Base-by-base conservation (phyloP, 768 basidiomycete species). In the Chalciporus piperatus region DNA sequence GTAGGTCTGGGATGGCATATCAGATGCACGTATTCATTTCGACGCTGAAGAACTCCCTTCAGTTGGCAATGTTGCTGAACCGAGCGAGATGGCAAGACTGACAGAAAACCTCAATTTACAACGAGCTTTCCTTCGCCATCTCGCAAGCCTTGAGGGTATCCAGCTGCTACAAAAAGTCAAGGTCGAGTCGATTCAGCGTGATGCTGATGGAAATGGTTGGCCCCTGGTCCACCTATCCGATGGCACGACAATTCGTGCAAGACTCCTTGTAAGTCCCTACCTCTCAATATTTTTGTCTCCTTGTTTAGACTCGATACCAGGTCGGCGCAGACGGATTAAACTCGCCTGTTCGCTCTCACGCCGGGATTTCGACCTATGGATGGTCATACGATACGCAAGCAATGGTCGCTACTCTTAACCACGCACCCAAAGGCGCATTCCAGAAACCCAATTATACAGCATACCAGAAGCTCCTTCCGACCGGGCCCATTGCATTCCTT, bases 241-340 rank as follows among this genome's bases (percentile, higher is more conserved):
- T 60, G 82, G 82, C 16, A 74, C 72, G 42, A 76, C 75, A 19
- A 71, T 96, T 22, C 76, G 87, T 51, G 80, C 92, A 17, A 75
- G 91, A 57, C 73, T 97, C 32, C 73, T 97, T 50, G 91, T 93
- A 59, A 71, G 78, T 72, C 13, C 14, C 17, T 47, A 23, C 20
- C 19, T 23, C 30, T 13, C 30, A 38, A 28, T 33, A 25, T 25
- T 12, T 16, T 19, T 27, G 9, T 6, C 8, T 41, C 13, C 38
- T 44, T 12, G 20, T 40, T n/a, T 9, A 33, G 9, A 16, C 39
- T 20, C n/a, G n/a, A 44, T 47, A 45, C 33, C 39, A 92, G 90
- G 83, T 98, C 30, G 96, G 97, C 16, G 96, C 97, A 5, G 97
- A 98, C 62, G 97, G 97, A 4, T 86, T 84, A 66, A 95, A 93